Evolutionary conservation across 306 rosid species (phyloP).

Genomic region (Lotus japonicus): DNA sequence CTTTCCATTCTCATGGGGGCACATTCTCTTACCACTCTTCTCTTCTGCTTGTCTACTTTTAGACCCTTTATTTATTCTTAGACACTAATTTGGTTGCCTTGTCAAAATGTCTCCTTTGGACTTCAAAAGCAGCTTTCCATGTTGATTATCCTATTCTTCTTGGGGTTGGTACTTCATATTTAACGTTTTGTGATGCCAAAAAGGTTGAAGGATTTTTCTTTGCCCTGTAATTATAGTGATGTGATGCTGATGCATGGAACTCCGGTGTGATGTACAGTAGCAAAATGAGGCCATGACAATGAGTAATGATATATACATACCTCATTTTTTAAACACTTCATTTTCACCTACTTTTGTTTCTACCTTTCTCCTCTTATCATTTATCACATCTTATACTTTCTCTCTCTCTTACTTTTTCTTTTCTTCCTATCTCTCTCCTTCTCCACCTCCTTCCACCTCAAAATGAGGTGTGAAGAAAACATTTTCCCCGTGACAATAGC

Average conservation of each 20-base stretch:
- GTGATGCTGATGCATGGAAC: background rate
- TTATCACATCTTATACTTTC: too few relatives aligned
- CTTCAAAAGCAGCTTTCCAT: background rate
- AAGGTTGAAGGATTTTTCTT: background rate
- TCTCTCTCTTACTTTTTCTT: too few relatives aligned
- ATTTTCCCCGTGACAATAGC: too few relatives aligned
- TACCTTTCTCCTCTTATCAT: too few relatives aligned
- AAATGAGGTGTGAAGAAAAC: too few relatives aligned
- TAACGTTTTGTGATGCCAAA: background rate
- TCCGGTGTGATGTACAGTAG: background rate
- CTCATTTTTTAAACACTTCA: too few relatives aligned
- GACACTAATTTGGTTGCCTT: background rate
- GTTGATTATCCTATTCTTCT: background rate
- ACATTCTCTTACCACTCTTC: background rate
- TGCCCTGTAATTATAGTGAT: background rate
- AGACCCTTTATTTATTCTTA: background rate
- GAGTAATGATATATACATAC: too few relatives aligned
- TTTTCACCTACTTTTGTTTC: too few relatives aligned
- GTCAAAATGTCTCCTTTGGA: conserved; percentile 19
- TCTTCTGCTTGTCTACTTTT: background rate
- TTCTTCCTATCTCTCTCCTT: too few relatives aligned
- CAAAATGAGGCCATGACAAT: background rate
- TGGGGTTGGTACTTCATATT: background rate
- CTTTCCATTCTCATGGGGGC: conserved; percentile 7
- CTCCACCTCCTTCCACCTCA: too few relatives aligned